These are phyloP conservation scores for Boletus huronensis DNA, from an alignment of 768 basidiomycete genomes.

Conservation along the genomic window DNA sequence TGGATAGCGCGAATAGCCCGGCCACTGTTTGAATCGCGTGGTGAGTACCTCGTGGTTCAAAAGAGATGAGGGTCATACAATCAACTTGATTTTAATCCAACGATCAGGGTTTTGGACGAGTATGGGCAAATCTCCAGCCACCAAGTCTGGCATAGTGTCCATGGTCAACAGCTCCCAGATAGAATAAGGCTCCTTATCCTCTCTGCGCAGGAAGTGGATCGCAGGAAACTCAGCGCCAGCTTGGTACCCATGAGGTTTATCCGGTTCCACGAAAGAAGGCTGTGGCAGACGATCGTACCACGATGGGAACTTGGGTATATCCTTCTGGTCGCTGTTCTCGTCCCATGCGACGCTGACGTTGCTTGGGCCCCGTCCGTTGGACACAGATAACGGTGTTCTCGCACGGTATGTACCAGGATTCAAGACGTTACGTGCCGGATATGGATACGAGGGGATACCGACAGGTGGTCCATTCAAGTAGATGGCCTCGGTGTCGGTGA, in stretches of 20 bases:
- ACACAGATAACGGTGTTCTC: conserved; percentile 2
- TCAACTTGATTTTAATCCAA: conserved; percentile 34
- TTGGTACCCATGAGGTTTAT: conserved; percentile 6
- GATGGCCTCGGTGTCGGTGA: conserved; percentile 11
- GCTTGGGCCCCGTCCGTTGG: conserved; percentile 6
- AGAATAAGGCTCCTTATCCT: conserved; percentile 26
- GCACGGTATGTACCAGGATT: conserved; percentile 20
- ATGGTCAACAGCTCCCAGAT: conserved; percentile 22
- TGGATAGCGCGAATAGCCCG: conserved; percentile 41
- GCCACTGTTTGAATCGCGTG: conserved; percentile 37
- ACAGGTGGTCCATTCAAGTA: conserved; percentile 18
- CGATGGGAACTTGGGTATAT: neutral
- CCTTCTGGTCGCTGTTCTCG: conserved; percentile 4
- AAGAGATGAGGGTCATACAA: conserved; percentile 24
- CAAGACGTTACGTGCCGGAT: conserved; percentile 29
- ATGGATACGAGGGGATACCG: conserved; percentile 25
- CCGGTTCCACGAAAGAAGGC: conserved; percentile 14
- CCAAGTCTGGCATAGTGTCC: conserved; percentile 25
- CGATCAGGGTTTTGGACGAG: conserved; percentile 22
- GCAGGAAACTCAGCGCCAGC: conserved; percentile 19
- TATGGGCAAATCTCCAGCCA: conserved; percentile 19
- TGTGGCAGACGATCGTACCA: conserved; percentile 22
- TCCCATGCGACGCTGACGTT: neutral
- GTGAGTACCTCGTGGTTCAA: neutral
- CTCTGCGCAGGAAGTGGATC: conserved; percentile 33